Conservation (phyloP, 1,284 basidiomycete genomes). For the Coriolopsis trogii region DNA sequence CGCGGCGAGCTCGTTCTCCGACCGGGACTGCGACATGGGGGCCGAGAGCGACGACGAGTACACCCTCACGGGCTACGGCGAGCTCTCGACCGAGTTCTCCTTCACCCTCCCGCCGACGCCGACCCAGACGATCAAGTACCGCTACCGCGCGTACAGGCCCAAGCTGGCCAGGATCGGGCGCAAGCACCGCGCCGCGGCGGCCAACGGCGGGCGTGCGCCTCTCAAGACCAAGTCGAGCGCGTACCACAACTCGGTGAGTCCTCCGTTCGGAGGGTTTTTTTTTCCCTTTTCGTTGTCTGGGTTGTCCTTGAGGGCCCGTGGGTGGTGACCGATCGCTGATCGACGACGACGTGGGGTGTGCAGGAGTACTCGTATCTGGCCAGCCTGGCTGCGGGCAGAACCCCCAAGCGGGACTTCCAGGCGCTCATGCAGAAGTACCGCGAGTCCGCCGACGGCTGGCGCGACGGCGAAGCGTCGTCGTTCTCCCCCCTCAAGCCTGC, state of each 20-base stretch:
- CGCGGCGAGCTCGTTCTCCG: too few relatives aligned
- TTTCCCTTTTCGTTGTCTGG: too few relatives aligned
- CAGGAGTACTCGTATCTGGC: conserved; percentile 21
- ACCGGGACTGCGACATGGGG: conserved; percentile 1
- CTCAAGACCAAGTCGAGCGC: conserved; percentile 18
- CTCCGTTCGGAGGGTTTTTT: too few relatives aligned
- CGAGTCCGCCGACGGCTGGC: conserved; percentile 17
- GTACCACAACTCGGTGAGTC: conserved; percentile 13
- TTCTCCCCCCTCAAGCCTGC: conserved; percentile 4
- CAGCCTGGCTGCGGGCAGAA: conserved; percentile 10
- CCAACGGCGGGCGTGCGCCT: conserved; percentile 10
- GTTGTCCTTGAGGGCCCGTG: too few relatives aligned
- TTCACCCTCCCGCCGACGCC: conserved; percentile 24
- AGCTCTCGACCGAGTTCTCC: conserved; percentile 14
- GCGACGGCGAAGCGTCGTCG: conserved; percentile 7
- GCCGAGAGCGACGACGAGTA: conserved; percentile 14
- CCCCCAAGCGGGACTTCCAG: conserved; percentile 24
- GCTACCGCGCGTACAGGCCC: conserved; percentile 24
- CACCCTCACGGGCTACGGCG: conserved; percentile 23
- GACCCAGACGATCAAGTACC: conserved; percentile 26
- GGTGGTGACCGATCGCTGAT: neutral
- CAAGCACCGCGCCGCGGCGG: conserved; percentile 18
- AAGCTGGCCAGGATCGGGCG: conserved; percentile 17
- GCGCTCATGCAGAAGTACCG: conserved; percentile 25
- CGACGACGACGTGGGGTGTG: neutral